Conservation (phyloP, 1,139 yeast genomes). For the Candida sanyaensis region DNA sequence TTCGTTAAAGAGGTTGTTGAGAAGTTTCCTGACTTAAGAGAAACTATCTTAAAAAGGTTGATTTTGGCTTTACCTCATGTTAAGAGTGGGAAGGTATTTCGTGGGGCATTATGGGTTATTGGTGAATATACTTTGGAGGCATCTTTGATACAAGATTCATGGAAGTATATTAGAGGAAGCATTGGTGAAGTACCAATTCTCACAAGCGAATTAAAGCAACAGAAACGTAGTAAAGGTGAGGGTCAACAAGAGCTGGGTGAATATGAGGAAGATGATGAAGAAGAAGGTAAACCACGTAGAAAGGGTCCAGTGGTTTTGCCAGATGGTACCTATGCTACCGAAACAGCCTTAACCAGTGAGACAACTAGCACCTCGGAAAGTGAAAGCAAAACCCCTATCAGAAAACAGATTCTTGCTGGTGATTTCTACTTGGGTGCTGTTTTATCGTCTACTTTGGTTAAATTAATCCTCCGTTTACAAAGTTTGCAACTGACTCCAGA, state of each 20-base stretch:
- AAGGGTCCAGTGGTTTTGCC: conserved; percentile 86
- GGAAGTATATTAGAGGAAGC: conserved; percentile 83
- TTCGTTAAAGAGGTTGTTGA: conserved; percentile 95
- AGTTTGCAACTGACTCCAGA: conserved; percentile 51
- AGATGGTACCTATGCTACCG: conserved; percentile 98
- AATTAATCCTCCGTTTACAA: conserved; percentile 78
- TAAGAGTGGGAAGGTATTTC: conserved; percentile 86
- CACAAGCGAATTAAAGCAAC: conserved; percentile 67
- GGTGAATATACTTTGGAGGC: conserved; percentile 88
- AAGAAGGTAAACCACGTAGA: conserved; percentile 25
- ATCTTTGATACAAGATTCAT: conserved; percentile 73
- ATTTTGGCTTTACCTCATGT: conserved; percentile 63
- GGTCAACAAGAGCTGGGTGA: conserved; percentile 26
- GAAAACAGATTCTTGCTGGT: conserved; percentile 81
- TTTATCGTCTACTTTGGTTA: conserved; percentile 83
- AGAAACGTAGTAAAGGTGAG: conserved; percentile 35
- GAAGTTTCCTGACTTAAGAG: conserved; percentile 81
- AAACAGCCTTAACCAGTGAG: conserved; percentile 72
- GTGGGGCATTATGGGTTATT: conserved; percentile 94
- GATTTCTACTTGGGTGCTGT: conserved; percentile 92
- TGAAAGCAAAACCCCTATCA: conserved; percentile 66
- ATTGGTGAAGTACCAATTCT: conserved; percentile 92
- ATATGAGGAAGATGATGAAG: conserved; percentile 21
- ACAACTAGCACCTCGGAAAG: conserved; percentile 32
- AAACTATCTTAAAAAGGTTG: conserved; percentile 64